Conservation (phyloP, 306 rosid species). For the Castanea sativa region DNA sequence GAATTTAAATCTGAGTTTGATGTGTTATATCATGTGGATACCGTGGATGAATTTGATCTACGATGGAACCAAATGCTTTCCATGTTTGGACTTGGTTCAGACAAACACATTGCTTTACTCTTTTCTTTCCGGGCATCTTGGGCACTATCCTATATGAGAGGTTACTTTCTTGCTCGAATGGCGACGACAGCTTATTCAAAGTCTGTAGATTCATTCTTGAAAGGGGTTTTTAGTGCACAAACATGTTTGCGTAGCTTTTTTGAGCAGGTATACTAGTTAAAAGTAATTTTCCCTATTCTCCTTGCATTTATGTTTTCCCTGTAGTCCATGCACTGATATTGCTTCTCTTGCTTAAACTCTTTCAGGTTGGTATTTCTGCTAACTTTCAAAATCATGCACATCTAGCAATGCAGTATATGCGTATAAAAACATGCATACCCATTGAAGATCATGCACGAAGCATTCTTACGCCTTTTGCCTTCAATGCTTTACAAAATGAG, state of each 20-base stretch:
- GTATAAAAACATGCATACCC: conserved; percentile 73
- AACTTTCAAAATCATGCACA: conserved; percentile 54
- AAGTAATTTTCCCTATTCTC: background rate
- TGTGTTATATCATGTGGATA: conserved; percentile 62
- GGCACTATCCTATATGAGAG: conserved; percentile 72
- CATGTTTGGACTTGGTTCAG: conserved; percentile 63
- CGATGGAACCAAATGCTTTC: conserved; percentile 86
- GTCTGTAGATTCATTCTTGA: conserved; percentile 63
- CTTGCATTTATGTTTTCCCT: background rate
- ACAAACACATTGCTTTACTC: conserved; percentile 62
- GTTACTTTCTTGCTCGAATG: conserved; percentile 79
- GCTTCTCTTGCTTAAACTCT: conserved; percentile 22
- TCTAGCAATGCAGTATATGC: conserved; percentile 59
- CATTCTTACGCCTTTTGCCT: conserved; percentile 80
- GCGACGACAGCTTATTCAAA: conserved; percentile 55
- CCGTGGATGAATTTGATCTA: conserved; percentile 73
- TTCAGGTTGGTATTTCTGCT: conserved; percentile 72
- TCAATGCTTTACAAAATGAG: conserved; percentile 77
- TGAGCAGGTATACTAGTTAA: conserved; percentile 61
- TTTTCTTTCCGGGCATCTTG: conserved; percentile 63
- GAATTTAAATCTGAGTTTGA: conserved; percentile 84
- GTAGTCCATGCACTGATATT: conserved; percentile 20
- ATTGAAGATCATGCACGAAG: conserved; percentile 84
- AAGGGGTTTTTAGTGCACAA: conserved; percentile 58
- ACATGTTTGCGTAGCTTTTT: conserved; percentile 83